A percentile compares a stretch with the other conserved stretches of the same genome.
Evolutionary conservation across 305 asterid genomes (phyloP).

Genomic region (Fraxinus latifolia): DNA sequence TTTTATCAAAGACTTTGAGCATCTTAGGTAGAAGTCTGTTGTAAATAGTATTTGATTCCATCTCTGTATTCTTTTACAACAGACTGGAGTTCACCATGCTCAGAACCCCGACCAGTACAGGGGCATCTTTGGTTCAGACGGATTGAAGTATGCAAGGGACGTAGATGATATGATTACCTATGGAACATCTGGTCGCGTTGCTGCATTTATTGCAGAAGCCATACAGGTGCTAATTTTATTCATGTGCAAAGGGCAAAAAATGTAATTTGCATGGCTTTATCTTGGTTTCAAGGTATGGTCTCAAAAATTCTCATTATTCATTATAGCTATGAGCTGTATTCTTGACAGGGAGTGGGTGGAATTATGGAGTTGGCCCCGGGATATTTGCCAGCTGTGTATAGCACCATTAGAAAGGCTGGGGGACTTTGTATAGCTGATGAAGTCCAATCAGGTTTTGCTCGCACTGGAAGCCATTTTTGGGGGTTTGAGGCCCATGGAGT

Average conservation of each 20-base stretch:
- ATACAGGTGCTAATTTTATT: constrained; percentile 61
- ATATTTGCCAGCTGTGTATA: constrained; percentile 75
- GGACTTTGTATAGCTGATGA: constrained; percentile 88
- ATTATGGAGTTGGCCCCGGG: constrained; percentile 95
- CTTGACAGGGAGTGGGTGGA: constrained; percentile 86
- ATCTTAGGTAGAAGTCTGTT: neutral
- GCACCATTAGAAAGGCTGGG: constrained; percentile 64
- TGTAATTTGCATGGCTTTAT: neutral
- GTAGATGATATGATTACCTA: constrained; percentile 73
- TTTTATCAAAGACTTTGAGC: neutral
- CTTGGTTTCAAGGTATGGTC: neutral
- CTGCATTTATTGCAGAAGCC: constrained; percentile 81
- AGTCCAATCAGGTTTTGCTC: constrained; percentile 77
- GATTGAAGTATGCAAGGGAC: constrained; percentile 69
- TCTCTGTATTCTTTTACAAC: constrained; percentile 21
- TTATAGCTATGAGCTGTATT: constrained; percentile 8
- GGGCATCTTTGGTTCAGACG: constrained; percentile 76
- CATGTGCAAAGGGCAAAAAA: neutral
- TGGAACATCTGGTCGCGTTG: constrained; percentile 82
- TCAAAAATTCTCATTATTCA: neutral
- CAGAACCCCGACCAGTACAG: constrained; percentile 80
- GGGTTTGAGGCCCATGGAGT: constrained; percentile 87
- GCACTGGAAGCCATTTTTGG: constrained; percentile 85
- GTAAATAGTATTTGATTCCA: neutral
- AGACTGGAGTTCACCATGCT: constrained; percentile 89